Percentiles rank a stretch among this genome's conserved stretches.
These are phyloP conservation scores for Micractinium sp. DNA, from an alignment of 139 green algal genomes.

Conservation along the genomic window DNA sequence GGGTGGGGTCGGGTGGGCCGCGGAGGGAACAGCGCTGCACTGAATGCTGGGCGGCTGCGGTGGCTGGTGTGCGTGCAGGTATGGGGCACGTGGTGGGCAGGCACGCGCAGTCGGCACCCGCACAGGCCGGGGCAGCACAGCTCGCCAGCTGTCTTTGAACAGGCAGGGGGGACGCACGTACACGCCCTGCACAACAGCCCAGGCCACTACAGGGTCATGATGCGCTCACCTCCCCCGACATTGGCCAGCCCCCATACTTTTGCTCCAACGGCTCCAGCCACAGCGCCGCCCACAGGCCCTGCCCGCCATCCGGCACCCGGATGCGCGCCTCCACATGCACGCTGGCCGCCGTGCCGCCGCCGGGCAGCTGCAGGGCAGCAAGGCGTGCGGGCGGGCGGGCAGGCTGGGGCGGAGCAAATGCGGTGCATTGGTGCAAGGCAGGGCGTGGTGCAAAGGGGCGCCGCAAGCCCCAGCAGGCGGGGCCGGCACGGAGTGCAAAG, in stretches of 20 bases:
- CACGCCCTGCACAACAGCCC: background rate
- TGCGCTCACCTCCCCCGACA: background rate
- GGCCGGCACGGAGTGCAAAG: background rate
- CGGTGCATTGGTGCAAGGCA: background rate
- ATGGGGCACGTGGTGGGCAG: too few relatives aligned
- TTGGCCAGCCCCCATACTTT: background rate
- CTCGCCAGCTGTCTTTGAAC: background rate
- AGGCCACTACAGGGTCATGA: background rate
- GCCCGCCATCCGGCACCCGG: background rate
- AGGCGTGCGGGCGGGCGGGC: background rate
- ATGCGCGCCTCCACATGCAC: conserved; percentile 11
- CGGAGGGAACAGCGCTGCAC: too few relatives aligned
- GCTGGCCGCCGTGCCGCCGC: background rate
- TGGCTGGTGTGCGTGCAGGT: too few relatives aligned
- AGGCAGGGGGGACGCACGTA: background rate
- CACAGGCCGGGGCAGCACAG: too few relatives aligned
- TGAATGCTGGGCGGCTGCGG: too few relatives aligned
- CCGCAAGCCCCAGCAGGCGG: too few relatives aligned
- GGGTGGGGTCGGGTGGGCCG: too few relatives aligned
- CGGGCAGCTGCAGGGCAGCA: background rate
- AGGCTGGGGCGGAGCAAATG: too few relatives aligned
- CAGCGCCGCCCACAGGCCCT: background rate
- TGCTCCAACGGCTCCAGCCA: background rate
- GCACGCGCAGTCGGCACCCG: too few relatives aligned
- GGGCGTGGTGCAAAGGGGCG: too few relatives aligned